Base-by-base conservation (phyloP, 208 protist genomes). In the Sergeia podlipaevii region DNA sequence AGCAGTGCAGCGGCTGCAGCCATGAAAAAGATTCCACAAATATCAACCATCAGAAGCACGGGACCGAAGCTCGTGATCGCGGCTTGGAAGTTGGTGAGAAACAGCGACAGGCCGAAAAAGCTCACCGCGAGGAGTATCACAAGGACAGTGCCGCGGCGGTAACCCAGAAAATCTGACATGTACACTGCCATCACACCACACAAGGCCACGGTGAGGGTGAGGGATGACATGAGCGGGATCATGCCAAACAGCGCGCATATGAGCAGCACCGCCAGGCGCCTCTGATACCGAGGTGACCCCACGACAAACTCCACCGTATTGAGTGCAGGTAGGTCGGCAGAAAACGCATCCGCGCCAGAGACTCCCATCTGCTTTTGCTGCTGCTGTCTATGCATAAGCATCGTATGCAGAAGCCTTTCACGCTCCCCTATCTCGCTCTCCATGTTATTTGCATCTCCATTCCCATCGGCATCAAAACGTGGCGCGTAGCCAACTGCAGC, bases 121-220 rank as follows among this genome's bases (percentile, higher is more conserved):
- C 32, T 48, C 0, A 67, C 66, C 8, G 83, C 78, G 37, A 42
- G 47, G 10, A 89, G 52, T 27, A 93, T 56, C 10, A 75, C 54
- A 15, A 78, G 36, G 7, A 95, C 51, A 21, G 77, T 78, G 15
- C 57, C 68, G 28, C 74, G 75, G 30, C 64, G 70, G 56, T 84
- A 86, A 42, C 66, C 78, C 8, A 90, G 72, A 66, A 80, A 87
- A 73, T 95, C 82, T 18, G 63, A 57, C n/a, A 85, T 65, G 77
- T 95, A 95, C 43, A 72, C 72, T 43, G 85, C 48, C 44, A 85
- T 62, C 15, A 71, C 66, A 5, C 85, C 74, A 21, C 64, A 77
- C 27, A 95, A 58, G 8, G 91, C 46, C 18, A 86, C 70, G 27
- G 78, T 72, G 30, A 89, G 58, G 38, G 72, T 56, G 43, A 88